Evolutionary conservation across 768 basidiomycete species (phyloP).

Genomic region (Tylopilus sp.): DNA sequence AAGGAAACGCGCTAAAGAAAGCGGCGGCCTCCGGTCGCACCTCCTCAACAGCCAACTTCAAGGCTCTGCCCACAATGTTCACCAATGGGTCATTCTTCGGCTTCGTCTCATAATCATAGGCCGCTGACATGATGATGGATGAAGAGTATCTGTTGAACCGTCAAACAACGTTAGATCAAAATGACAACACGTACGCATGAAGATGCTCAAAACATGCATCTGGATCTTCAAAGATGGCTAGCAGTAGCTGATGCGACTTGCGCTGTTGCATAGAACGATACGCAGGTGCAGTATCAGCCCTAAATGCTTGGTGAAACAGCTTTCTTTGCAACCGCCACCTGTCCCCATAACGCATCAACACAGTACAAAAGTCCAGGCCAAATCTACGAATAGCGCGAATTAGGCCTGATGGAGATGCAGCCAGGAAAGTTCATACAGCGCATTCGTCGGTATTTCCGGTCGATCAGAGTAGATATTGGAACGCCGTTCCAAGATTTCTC

Average conservation of each 20-base stretch:
- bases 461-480: conserved; percentile 32
- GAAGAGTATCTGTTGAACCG: conserved; percentile 21
- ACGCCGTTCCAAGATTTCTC: conserved; percentile 25
- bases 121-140: conserved; percentile 27
- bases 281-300: conserved; percentile 16
- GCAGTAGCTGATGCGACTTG: conserved; percentile 29
- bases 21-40: conserved; percentile 24
- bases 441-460: conserved; percentile 22
- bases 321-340: conserved; percentile 36
- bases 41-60: conserved; percentile 19
- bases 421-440: conserved; percentile 8
- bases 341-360: conserved; percentile 34
- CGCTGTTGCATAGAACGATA: conserved; percentile 34
- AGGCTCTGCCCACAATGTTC: conserved; percentile 22
- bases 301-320: conserved; percentile 36
- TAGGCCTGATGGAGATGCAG: neutral
- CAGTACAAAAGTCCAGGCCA: conserved; percentile 34
- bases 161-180: neutral
- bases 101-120: conserved; percentile 33
- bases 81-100: conserved; percentile 30
- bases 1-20: conserved; percentile 14
- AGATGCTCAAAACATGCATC: conserved; percentile 22
- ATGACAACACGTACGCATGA: conserved; percentile 8
- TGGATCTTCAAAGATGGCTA: conserved; percentile 26
- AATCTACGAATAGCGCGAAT: conserved; percentile 9